These are phyloP conservation scores for Stentor roeselii DNA, from an alignment of 73 alveolate species.

Conservation along the genomic window DNA sequence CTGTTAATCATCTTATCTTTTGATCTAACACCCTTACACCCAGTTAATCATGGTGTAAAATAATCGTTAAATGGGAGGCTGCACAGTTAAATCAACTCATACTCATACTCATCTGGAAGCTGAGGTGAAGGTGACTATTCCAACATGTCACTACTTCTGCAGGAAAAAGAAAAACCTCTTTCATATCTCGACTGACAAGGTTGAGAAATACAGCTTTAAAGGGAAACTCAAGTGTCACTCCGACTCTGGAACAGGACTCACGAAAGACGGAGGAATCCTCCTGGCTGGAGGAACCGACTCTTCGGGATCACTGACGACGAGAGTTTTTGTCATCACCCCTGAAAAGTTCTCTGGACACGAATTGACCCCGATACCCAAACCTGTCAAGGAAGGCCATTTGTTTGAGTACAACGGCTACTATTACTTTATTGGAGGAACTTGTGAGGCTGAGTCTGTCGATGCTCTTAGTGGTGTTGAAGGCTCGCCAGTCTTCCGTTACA, in stretches of 20 bases:
- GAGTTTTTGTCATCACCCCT: neutral
- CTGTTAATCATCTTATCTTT: too few species aligned
- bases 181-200: neutral
- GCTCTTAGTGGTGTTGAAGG: neutral
- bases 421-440: neutral
- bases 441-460: neutral
- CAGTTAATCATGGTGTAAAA: neutral
- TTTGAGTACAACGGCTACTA: too few species aligned
- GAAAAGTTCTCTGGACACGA: neutral
- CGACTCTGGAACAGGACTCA: neutral
- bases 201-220: neutral
- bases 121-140: neutral
- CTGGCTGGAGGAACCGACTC: neutral
- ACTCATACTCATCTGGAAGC: slow-evolving; percentile 2
- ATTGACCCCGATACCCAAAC: neutral
- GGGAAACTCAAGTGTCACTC: neutral
- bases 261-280: neutral
- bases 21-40: too few species aligned
- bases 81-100: slow-evolving; percentile 4
- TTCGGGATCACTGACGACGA: neutral
- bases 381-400: neutral
- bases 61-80: neutral
- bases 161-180: neutral
- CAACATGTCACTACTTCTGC: neutral
- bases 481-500: neutral